Base-by-base conservation (phyloP, 148 eudicot species). In the Rhododendron vialii region DNA sequence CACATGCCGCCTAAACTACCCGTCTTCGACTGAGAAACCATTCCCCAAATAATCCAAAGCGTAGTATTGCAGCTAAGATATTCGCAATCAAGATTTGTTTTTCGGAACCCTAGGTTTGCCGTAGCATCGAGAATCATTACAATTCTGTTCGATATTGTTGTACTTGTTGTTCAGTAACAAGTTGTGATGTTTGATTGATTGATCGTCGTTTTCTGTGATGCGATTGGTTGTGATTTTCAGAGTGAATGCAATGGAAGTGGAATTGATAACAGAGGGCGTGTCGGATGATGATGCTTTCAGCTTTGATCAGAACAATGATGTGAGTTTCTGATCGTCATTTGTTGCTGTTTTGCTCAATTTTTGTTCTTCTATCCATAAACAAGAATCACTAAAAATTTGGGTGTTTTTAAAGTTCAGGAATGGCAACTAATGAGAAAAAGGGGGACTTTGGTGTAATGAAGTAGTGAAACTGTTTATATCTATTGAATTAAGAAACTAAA, bases 211-310 rank as follows among this genome's bases (percentile, higher is more conserved):
- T 67, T 9, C 61, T 13, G 74, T 11, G 35, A 13, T 33, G 24
- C 28, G 17, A 53, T 84, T 33, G 67, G 28, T 35, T 9, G n/a
- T 65, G 2, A 24, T 11, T 50, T 86, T 76, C 81, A 51, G 79
- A 88, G 59, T 89, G 15, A 82, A 79, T 71, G 81, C 80, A 48
- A 92, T 94, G 95, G 96, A 94, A 61, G 81, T 92, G 86, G 95
- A 92, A 59, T 89, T 92, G 7, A 81, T 94, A 75, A 88, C 90
- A 28, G 93, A 93, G 28, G 90, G 78, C 28, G 61, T 65, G 28
- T 84, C 92, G 0, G 94, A 90, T 38, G 96, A 93, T 80, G 94
- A 92, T 33, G 78, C 80, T 35, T 90, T 88, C 74, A 90, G 79
- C 74, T 77, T 79, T 85, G 91, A 89, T 87, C 85, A 87, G 79